These are phyloP conservation scores for Ceratobasidium sp. DNA, from an alignment of 1,284 basidiomycete genomes.

Conservation along the genomic window DNA sequence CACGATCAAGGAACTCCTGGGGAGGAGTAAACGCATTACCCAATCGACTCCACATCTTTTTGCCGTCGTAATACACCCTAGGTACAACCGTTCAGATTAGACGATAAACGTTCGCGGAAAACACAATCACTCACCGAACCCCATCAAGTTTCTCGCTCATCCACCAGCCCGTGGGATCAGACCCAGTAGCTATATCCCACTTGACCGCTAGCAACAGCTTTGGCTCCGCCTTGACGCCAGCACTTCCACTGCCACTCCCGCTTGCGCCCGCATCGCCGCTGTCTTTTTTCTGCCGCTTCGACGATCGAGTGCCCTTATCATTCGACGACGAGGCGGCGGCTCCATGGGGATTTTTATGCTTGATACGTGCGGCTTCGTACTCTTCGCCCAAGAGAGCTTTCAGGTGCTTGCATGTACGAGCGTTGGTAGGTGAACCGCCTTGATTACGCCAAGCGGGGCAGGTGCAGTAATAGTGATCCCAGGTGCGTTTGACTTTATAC, in stretches of 20 bases:
- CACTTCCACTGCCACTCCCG: slow-evolving; percentile 51
- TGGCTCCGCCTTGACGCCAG: slow-evolving; percentile 55
- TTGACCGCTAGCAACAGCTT: slow-evolving; percentile 72
- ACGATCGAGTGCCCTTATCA: slow-evolving; percentile 48
- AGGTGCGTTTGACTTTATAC: slow-evolving; percentile 68
- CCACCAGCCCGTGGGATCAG: slow-evolving; percentile 76
- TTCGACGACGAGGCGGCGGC: slow-evolving; percentile 51
- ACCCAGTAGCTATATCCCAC: slow-evolving; percentile 69
- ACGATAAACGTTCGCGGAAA: background rate
- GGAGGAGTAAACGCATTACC: slow-evolving; percentile 75
- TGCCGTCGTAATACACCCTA: slow-evolving; percentile 74
- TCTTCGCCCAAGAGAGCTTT: slow-evolving; percentile 69
- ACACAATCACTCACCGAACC: slow-evolving; percentile 62
- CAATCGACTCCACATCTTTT: slow-evolving; percentile 69
- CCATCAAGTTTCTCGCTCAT: slow-evolving; percentile 76
- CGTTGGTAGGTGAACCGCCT: slow-evolving; percentile 65
- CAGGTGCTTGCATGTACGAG: slow-evolving; percentile 74
- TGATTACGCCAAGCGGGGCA: slow-evolving; percentile 64
- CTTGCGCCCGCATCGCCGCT: slow-evolving; percentile 37
- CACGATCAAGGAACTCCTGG: slow-evolving; percentile 72
- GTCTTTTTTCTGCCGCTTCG: slow-evolving; percentile 42
- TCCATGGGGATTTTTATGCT: slow-evolving; percentile 65
- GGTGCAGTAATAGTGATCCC: slow-evolving; percentile 67
- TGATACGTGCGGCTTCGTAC: slow-evolving; percentile 67
- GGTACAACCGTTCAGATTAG: background rate